phyloP scores from a whole-genome alignment of 1,139 yeast genomes.

The Blastobotrys ciferrii region DNA sequence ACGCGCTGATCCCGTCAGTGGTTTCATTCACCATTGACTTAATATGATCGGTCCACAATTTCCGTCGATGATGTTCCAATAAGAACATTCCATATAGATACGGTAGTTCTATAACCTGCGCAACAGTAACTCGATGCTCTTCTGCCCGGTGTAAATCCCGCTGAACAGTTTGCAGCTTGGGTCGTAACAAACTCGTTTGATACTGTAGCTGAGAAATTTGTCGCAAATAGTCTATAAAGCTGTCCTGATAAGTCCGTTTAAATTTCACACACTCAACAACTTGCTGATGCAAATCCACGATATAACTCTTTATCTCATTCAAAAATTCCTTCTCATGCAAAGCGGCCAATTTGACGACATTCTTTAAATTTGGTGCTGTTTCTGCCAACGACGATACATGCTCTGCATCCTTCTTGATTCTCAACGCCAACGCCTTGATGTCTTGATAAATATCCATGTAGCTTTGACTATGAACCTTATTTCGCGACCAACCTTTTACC shows the following conservation, averaged over 20 bases:
- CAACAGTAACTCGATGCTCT: conserved; percentile 44
- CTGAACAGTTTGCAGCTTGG: conserved; percentile 33
- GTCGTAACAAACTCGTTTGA: conserved; percentile 32
- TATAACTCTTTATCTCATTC: conserved; percentile 25
- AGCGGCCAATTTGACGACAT: conserved; percentile 22
- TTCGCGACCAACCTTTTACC: conserved; percentile 21
- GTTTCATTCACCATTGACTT: conserved; percentile 50
- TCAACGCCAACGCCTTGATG: conserved; percentile 29
- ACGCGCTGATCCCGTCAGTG: conserved; percentile 57
- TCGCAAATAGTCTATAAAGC: conserved; percentile 25
- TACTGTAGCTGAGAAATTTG: conserved; percentile 34
- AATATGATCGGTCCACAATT: conserved; percentile 62
- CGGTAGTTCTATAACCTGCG: conserved; percentile 70
- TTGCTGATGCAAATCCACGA: conserved; percentile 27
- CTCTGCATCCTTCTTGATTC: conserved; percentile 31
- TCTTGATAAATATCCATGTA: conserved; percentile 28
- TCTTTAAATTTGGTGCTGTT: conserved; percentile 24
- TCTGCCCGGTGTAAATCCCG: conserved; percentile 42
- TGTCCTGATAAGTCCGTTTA: conserved; percentile 23
- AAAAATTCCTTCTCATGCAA: conserved; percentile 32
- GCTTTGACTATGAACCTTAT: background rate
- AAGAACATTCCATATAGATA: conserved; percentile 73
- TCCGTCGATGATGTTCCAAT: conserved; percentile 67
- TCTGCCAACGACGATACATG: conserved; percentile 29
- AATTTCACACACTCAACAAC: conserved; percentile 19